These are phyloP conservation scores for Lentinula raphanica DNA, from an alignment of 768 basidiomycete species.

Conservation along the genomic window DNA sequence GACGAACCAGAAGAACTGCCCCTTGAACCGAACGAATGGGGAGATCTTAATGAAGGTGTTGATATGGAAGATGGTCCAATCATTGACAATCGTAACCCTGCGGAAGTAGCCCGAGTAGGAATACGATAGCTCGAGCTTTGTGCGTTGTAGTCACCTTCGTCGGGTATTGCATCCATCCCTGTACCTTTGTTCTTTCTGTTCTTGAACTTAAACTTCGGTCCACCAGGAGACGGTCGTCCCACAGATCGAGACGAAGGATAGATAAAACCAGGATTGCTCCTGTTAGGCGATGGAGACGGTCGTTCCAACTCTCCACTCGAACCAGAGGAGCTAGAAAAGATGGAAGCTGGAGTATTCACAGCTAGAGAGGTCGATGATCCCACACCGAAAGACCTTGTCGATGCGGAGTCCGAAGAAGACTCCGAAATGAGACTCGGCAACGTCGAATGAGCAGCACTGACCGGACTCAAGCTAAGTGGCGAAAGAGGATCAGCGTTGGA, in stretches of 20 bases:
- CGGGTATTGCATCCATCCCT: neutral
- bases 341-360: neutral
- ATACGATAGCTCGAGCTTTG: neutral
- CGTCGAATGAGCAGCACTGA: neutral
- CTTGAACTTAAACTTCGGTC: slow-evolving; percentile 5
- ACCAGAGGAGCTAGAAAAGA: slow-evolving; percentile 1
- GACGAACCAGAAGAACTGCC: neutral
- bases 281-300: neutral
- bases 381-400: neutral
- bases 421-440: neutral
- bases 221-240: slow-evolving; percentile 9
- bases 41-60: slow-evolving; percentile 1
- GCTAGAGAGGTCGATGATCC: slow-evolving; percentile 1
- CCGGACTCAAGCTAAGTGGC: neutral
- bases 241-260: slow-evolving; percentile 19
- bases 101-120: neutral
- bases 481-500: neutral
- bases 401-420: neutral
- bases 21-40: neutral
- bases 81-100: neutral
- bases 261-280: slow-evolving; percentile 9
- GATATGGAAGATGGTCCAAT: neutral
- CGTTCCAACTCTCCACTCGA: neutral
- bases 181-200: slow-evolving; percentile 12
- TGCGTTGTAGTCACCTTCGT: neutral